Evolutionary conservation across 73 alveolate species (phyloP).

Genomic region (Blepharisma stoltei): DNA sequence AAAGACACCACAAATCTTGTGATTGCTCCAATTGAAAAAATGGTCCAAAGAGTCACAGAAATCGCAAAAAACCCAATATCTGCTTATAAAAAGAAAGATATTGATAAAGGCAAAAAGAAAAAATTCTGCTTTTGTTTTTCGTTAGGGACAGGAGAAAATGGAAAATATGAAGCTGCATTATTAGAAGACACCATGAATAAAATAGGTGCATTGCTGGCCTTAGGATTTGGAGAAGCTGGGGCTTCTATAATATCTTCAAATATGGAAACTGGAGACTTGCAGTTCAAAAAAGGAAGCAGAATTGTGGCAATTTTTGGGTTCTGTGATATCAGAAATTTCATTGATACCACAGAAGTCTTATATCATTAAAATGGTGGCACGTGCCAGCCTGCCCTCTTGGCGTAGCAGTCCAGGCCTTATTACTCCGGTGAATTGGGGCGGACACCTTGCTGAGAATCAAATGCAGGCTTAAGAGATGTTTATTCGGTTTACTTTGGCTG

Average conservation of each 20-base stretch:
- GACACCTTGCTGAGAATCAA: no score
- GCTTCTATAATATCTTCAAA: slow-evolving; percentile 74
- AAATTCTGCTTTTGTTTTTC: neutral
- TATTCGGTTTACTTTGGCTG: slow-evolving; percentile 91
- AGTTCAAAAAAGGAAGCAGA: slow-evolving; percentile 86
- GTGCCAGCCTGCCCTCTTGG: no score
- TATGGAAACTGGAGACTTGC: slow-evolving; percentile 88
- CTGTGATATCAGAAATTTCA: slow-evolving; percentile 82
- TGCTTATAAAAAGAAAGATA: slow-evolving; percentile 90
- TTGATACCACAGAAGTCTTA: slow-evolving; percentile 80
- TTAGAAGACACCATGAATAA: slow-evolving; percentile 62
- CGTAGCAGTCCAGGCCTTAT: no score
- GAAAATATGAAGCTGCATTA: slow-evolving; percentile 42
- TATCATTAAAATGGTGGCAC: slow-evolving; percentile 82
- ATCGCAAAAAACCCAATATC: slow-evolving; percentile 93
- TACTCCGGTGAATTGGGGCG: no score
- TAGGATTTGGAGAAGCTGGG: slow-evolving; percentile 98
- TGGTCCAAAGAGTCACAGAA: slow-evolving; percentile 88
- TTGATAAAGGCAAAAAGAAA: slow-evolving; percentile 46
- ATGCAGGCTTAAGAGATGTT: no score
- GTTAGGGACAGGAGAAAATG: slow-evolving; percentile 33
- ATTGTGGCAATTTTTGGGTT: slow-evolving; percentile 81
- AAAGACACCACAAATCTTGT: slow-evolving; percentile 84
- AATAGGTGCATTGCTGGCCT: slow-evolving; percentile 73
- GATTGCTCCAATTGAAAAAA: slow-evolving; percentile 89